These are phyloP conservation scores for Fraxinus nigra DNA, from an alignment of 305 asterid species.

Conservation along the genomic window DNA sequence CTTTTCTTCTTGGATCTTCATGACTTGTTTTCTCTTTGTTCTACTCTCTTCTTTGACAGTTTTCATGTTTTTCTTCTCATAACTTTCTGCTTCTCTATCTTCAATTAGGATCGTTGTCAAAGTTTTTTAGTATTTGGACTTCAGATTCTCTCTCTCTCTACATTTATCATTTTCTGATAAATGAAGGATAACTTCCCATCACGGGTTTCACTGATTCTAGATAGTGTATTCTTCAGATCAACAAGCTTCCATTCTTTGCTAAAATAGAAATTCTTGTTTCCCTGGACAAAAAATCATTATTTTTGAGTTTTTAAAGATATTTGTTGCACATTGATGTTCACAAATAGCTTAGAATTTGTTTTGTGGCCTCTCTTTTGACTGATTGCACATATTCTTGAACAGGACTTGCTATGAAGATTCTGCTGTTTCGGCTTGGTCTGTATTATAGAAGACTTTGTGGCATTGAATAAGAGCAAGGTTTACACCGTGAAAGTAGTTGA, in stretches of 20 bases:
- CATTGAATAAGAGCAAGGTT: not conserved
- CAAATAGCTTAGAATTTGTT: not conserved
- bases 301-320: not conserved
- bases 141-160: not conserved
- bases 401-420: not conserved
- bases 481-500: not conserved
- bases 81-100: not conserved
- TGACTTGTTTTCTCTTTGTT: not conserved
- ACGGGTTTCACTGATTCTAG: not conserved
- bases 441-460: not conserved
- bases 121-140: not conserved
- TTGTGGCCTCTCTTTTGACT: not conserved
- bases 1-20: not conserved
- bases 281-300: not conserved
- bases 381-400: not conserved
- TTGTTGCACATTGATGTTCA: not conserved
- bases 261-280: not conserved
- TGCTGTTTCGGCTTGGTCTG: not conserved
- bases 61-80: not conserved
- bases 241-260: not conserved
- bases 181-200: not conserved
- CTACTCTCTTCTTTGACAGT: not conserved
- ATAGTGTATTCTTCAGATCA: not conserved
- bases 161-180: not conserved
- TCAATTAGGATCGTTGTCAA: not conserved